Conservation (phyloP, 83 land plant species). For the Thuja plicata region DNA sequence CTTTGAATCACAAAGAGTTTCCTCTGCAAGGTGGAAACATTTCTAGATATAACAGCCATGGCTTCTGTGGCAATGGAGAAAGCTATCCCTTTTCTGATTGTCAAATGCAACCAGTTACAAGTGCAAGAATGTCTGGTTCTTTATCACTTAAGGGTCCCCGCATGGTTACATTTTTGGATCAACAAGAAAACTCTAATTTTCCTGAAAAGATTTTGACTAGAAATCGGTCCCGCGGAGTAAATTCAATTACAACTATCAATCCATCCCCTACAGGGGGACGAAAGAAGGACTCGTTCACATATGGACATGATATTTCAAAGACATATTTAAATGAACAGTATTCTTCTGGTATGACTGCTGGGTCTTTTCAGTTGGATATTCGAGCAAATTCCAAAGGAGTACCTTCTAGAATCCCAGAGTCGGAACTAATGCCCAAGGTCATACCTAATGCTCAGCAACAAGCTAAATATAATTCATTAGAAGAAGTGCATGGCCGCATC, state of each 20-base stretch:
- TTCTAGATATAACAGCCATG: conserved; percentile 21
- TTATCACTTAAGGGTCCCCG: not conserved
- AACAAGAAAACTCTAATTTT: conserved; percentile 22
- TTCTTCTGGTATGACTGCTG: not conserved
- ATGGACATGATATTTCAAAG: conserved; percentile 18
- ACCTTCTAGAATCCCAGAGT: conserved; percentile 13
- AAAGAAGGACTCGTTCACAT: conserved; percentile 9
- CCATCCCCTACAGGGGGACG: not conserved
- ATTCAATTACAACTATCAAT: conserved; percentile 19
- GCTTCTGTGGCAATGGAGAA: conserved; percentile 22
- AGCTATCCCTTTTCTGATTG: conserved; percentile 14
- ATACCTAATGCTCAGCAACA: conserved; percentile 2
- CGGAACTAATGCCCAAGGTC: conserved; percentile 5
- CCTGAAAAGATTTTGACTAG: conserved; percentile 42
- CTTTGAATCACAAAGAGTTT: not conserved
- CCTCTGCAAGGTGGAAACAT: conserved; percentile 7
- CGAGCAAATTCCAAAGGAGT: not conserved
- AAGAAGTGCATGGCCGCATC: conserved; percentile 40
- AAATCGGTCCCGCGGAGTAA: conserved; percentile 22
- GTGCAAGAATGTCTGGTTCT: conserved; percentile 3
- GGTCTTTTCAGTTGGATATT: conserved; percentile 16
- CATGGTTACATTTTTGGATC: conserved; percentile 14
- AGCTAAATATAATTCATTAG: conserved; percentile 24
- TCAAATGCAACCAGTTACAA: conserved; percentile 5
- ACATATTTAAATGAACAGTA: conserved; percentile 15